Evolutionary conservation across 1,139 yeast genomes (phyloP).

Genomic region (Yamadazyma diospyri): DNA sequence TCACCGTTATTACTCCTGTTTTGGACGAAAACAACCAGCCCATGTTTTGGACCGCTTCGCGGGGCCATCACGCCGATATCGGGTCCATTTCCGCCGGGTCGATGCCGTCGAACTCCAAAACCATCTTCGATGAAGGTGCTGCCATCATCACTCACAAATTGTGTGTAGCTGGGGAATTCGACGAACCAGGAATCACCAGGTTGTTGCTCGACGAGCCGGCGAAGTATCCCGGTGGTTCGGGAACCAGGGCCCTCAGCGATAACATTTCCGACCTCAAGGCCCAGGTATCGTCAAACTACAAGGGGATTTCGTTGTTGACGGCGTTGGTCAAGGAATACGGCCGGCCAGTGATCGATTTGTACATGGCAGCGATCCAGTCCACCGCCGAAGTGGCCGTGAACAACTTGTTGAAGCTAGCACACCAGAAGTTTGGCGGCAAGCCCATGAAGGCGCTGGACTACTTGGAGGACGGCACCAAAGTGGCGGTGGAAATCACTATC

Average conservation of each 20-base stretch:
- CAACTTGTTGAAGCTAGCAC: constrained; percentile 33
- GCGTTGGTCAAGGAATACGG: constrained; percentile 31
- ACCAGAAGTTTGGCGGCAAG: constrained; percentile 33
- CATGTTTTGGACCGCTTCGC: constrained; percentile 43
- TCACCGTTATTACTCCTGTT: constrained; percentile 72
- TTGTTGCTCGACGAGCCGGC: constrained; percentile 42
- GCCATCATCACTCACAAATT: constrained; percentile 39
- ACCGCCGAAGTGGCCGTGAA: constrained; percentile 44
- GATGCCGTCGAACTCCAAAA: constrained; percentile 46
- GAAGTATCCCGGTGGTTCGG: constrained; percentile 45
- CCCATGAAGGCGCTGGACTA: constrained; percentile 35
- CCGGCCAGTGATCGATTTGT: constrained; percentile 32
- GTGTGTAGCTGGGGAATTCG: constrained; percentile 35
- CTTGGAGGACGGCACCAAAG: constrained; percentile 45
- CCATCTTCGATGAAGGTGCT: constrained; percentile 45
- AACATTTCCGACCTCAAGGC: constrained; percentile 44
- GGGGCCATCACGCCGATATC: constrained; percentile 49
- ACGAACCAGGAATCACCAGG: constrained; percentile 37
- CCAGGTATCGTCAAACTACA: constrained; percentile 42
- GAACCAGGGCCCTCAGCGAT: constrained; percentile 39
- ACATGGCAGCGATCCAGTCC: constrained; percentile 42
- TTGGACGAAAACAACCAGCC: constrained; percentile 29
- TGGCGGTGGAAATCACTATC: constrained; percentile 32
- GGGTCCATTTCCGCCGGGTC: constrained; percentile 46
- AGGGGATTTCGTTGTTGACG: constrained; percentile 34